Evolutionary conservation across 129 eudicot genomes (phyloP), one percentile per base, ranked within the genome.

Genomic region (Cynara cardunculus): DNA sequence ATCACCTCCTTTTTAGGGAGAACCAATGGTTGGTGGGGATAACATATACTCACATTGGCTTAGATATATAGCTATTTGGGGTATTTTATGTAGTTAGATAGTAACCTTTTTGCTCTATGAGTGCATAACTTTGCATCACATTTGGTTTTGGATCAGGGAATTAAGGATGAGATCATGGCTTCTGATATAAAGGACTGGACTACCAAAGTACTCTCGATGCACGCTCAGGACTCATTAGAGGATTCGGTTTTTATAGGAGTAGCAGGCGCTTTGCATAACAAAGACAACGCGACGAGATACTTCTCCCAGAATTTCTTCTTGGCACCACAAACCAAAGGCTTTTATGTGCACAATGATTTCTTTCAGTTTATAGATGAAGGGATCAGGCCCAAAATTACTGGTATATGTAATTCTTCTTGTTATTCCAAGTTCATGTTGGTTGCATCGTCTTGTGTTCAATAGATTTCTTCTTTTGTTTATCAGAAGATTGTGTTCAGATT

Each of bases 321-420:
- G 65, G 87, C 83, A 27, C 87, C 80, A 73, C 80, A 84, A 78
- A 7, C 69, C 56, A 78, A 1, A 1, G 85, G 85, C 7, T 84
- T 18, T 41, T 84, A 72, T 73, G 87, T 84, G 28, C 67, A 30
- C 39, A 84, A 78, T 73, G 87, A 84, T 37, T 46, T 78, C 21
- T 32, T 62, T 39, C 65, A 22, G 64, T 77, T 59, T 3, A 53
- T 26, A 11, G 76, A 81, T 25, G 24, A 4, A 7, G 25, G 25
- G 19, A 56, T 16, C 70, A 32, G 2, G 35, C 56, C 77, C 39
- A 56, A 71, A 19, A 25, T 30, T 75, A 22, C 69, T 13, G 83
- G 82, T 79, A 71, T 80, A 59, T 27, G 21, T 69, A 46, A 6
- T 69, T 28, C 31, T 14, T 44, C 31, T 13, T 41, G 34, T 77